Conservation (phyloP, 169 alveolate species). For the Eimeria acervulina region DNA sequence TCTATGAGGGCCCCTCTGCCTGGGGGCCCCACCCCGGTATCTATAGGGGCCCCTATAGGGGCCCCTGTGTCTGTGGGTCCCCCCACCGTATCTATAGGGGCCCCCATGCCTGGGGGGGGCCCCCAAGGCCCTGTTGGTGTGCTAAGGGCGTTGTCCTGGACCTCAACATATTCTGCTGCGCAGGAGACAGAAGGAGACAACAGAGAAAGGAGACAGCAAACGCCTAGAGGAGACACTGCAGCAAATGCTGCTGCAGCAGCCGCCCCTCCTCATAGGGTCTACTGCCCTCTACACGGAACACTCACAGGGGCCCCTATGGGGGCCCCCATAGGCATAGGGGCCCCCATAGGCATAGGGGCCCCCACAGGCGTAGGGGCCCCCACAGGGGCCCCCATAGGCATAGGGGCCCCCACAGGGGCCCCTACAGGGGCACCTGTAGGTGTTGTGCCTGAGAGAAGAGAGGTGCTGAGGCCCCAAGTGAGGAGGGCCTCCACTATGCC, state of each 20-base stretch:
- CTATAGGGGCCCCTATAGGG: too few relatives aligned
- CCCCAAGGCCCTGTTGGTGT: not conserved
- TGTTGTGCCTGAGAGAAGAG: not conserved
- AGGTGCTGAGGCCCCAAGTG: not conserved
- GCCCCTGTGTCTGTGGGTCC: not conserved
- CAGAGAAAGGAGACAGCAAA: not conserved
- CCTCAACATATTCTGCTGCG: not conserved
- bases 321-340: not conserved
- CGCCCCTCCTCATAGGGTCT: not conserved
- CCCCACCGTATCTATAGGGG: not conserved
- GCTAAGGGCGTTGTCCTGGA: not conserved
- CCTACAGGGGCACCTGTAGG: too few relatives aligned
- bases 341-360: too few relatives aligned
- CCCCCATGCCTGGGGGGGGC: conserved; percentile 7
- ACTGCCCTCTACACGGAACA: conserved; percentile 26
- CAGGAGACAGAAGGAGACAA: not conserved
- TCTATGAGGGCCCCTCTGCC: too few relatives aligned
- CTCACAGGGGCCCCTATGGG: conserved; percentile 18
- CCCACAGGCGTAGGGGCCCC: too few relatives aligned
- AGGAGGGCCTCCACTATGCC: not conserved
- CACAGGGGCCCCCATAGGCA: too few relatives aligned
- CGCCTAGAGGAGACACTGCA: not conserved
- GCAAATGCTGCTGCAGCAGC: not conserved
- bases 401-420: too few relatives aligned
- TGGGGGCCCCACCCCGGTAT: too few relatives aligned